These are phyloP conservation scores for Beverwykella pulmonaria DNA, from an alignment of 495 filamentous ascomycete genomes.

Conservation along the genomic window DNA sequence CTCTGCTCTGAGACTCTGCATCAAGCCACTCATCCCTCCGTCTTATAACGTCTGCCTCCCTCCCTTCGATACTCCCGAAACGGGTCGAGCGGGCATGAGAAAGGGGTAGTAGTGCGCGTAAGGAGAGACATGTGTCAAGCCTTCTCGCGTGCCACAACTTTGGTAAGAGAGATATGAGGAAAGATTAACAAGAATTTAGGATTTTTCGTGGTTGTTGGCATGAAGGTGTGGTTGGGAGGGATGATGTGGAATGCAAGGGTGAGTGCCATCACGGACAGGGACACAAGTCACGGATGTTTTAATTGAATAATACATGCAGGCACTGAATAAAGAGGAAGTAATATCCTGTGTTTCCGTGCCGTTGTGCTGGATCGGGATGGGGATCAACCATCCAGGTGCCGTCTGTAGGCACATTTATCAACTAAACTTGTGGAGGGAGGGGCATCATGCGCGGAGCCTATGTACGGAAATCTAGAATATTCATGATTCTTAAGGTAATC, in stretches of 20 bases:
- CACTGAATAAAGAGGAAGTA: constrained; percentile 15
- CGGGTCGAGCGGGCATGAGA: not conserved
- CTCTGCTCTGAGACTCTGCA: not conserved
- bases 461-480: no score
- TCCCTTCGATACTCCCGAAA: not conserved
- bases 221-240: constrained; percentile 17
- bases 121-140: constrained; percentile 19
- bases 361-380: not conserved
- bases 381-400: not conserved
- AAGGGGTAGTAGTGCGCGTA: not conserved
- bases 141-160: constrained; percentile 5
- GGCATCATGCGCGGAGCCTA: no score
- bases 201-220: not conserved
- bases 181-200: not conserved
- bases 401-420: no score
- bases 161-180: not conserved
- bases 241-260: constrained; percentile 17
- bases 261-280: not conserved
- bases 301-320: not conserved
- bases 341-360: not conserved
- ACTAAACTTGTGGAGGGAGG: no score
- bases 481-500: no score
- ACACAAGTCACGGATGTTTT: not conserved
- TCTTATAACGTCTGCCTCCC: constrained; percentile 9
- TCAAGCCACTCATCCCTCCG: not conserved